A percentile compares a stretch with the other conserved stretches of the same genome.
Conservation (phyloP, 805 yeast genomes). For the Saccharomycopsis lassenensis region DNA sequence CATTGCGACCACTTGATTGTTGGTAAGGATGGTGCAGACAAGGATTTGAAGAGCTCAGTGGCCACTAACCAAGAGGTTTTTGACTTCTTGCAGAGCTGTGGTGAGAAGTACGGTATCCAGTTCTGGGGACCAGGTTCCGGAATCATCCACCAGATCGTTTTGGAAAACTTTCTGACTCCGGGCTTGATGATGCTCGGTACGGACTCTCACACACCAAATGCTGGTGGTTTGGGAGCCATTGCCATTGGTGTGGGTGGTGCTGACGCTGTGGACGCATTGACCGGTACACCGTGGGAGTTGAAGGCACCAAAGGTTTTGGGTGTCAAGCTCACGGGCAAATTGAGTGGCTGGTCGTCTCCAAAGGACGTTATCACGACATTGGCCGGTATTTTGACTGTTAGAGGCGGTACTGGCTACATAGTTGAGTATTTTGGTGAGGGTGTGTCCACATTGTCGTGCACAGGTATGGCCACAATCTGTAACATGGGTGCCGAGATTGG, state of each 20-base stretch:
- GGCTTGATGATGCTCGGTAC: slow-evolving; percentile 96
- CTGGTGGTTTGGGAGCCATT: slow-evolving; percentile 96
- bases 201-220: slow-evolving; percentile 96
- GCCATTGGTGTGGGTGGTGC: slow-evolving; percentile 99
- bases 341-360: slow-evolving; percentile 95
- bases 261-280: slow-evolving; percentile 95
- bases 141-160: slow-evolving; percentile 91
- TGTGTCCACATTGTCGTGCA: slow-evolving; percentile 83
- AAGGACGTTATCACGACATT: slow-evolving; percentile 88
- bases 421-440: slow-evolving; percentile 97
- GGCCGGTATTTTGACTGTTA: slow-evolving; percentile 90
- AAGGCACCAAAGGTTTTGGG: slow-evolving; percentile 95
- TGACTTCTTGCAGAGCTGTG: slow-evolving; percentile 81
- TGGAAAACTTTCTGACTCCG: slow-evolving; percentile 95
- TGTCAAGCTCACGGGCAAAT: slow-evolving; percentile 84
- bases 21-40: slow-evolving; percentile 84
- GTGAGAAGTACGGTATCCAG: slow-evolving; percentile 92
- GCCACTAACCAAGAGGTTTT: slow-evolving; percentile 88
- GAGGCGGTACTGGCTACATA: slow-evolving; percentile 97
- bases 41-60: slow-evolving; percentile 78
- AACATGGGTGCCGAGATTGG: slow-evolving; percentile 99
- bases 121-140: slow-evolving; percentile 99
- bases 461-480: slow-evolving; percentile 99
- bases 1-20: slow-evolving; percentile 98
- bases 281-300: slow-evolving; percentile 92